phyloP scores from a whole-genome alignment of 2,329 filamentous ascomycete species.

The Botrytis byssoidea region DNA sequence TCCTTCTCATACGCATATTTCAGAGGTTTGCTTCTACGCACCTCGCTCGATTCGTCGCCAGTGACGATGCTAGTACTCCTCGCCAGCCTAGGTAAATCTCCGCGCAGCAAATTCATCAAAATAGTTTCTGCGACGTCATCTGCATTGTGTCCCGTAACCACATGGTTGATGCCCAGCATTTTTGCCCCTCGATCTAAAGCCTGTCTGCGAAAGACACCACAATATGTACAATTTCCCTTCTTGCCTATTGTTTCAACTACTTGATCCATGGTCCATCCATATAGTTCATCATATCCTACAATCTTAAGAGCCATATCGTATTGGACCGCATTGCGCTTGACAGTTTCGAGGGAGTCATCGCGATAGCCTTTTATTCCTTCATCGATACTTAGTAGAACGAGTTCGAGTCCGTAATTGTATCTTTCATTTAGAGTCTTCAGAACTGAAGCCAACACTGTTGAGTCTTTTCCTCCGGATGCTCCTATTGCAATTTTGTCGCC shows the following conservation, averaged over 20 bases:
- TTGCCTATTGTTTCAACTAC: constrained; percentile 95
- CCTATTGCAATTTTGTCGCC: constrained; percentile 92
- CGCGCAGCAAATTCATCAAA: constrained; percentile 92
- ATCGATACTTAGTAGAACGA: constrained; percentile 87
- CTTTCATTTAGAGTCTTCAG: constrained; percentile 92
- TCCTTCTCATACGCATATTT: constrained; percentile 99
- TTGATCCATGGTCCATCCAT: constrained; percentile 99
- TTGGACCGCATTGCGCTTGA: constrained; percentile 88
- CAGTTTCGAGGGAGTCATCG: constrained; percentile 93
- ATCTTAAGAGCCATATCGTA: constrained; percentile 92
- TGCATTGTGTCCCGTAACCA: constrained; percentile 96
- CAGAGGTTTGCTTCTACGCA: constrained; percentile 92
- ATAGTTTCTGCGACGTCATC: constrained; percentile 97
- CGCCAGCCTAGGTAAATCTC: constrained; percentile 82
- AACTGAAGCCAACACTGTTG: constrained; percentile 90
- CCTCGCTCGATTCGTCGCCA: constrained; percentile 72
- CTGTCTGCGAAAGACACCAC: constrained; percentile 91
- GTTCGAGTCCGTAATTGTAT: constrained; percentile 79
- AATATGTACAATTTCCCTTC: constrained; percentile 99
- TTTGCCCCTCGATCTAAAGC: constrained; percentile 90
- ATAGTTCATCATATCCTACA: constrained; percentile 88
- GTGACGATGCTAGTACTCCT: constrained; percentile 89
- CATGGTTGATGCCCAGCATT: constrained; percentile 82
- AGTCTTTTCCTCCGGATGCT: constrained; percentile 95
- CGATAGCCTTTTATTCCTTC: constrained; percentile 97